Evolutionary conservation across 805 yeast genomes (phyloP).

Genomic region (Yamadazyma nakazawae): DNA sequence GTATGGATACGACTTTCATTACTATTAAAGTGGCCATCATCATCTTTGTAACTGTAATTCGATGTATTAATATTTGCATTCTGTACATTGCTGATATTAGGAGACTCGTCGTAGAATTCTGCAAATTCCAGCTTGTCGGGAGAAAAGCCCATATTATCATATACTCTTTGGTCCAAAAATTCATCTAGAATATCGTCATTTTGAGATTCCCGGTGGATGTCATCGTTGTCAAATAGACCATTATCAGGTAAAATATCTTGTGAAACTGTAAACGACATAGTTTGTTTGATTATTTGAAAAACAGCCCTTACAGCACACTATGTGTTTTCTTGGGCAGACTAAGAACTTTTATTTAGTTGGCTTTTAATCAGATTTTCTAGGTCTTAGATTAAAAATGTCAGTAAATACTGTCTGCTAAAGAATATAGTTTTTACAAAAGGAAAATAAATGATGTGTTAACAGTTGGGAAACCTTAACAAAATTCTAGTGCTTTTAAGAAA

Average conservation of each 20-base stretch:
- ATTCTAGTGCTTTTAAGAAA: slow-evolving; percentile 1
- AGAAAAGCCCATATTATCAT: slow-evolving; percentile 25
- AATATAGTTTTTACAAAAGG: background rate
- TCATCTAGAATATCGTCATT: slow-evolving; percentile 55
- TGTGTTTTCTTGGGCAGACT: background rate
- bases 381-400: background rate
- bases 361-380: background rate
- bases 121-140: slow-evolving; percentile 15
- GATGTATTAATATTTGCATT: background rate
- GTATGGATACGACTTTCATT: background rate
- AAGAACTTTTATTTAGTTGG: background rate
- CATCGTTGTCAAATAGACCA: background rate
- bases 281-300: background rate
- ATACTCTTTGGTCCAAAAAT: slow-evolving; percentile 51
- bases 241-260: slow-evolving; percentile 3
- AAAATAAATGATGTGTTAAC: background rate
- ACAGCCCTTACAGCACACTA: background rate
- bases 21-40: slow-evolving; percentile 1
- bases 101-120: slow-evolving; percentile 6
- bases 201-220: background rate
- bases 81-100: background rate
- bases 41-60: slow-evolving; percentile 5
- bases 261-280: slow-evolving; percentile 3
- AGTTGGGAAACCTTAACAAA: background rate
- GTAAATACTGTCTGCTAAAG: background rate